Conservation (phyloP, 1,284 basidiomycete species). For the Ganoderma sp. region DNA sequence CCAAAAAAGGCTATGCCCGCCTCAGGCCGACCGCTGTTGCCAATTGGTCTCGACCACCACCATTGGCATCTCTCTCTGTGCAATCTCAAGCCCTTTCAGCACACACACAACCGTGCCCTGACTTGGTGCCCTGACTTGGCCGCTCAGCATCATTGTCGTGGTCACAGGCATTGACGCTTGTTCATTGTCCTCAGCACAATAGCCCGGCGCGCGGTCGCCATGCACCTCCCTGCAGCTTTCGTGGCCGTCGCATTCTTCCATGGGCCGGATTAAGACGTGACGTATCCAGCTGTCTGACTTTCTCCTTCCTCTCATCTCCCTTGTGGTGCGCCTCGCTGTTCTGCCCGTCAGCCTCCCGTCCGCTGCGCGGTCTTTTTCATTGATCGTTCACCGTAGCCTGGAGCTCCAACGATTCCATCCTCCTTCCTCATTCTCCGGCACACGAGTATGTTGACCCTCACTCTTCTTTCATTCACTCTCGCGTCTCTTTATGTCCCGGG, state of each 20-base stretch:
- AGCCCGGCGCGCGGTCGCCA: conserved; percentile 19
- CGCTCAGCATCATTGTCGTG: neutral
- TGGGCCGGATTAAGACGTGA: neutral
- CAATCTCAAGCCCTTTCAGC: too few species aligned
- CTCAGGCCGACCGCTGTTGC: neutral
- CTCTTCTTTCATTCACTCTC: conserved; percentile 14
- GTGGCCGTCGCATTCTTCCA: neutral
- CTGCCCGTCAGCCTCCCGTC: neutral
- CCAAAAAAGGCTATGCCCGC: conserved; percentile 6
- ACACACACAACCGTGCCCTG: neutral
- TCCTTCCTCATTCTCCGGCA: neutral
- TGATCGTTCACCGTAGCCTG: conserved; percentile 14
- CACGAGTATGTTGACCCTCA: conserved; percentile 2
- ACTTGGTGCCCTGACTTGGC: neutral
- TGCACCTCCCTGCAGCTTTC: conserved; percentile 1
- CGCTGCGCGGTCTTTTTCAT: neutral
- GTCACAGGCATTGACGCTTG: neutral
- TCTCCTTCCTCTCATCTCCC: neutral
- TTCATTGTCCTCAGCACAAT: conserved; percentile 25
- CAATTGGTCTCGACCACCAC: neutral
- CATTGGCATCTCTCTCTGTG: neutral
- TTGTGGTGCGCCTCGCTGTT: conserved; percentile 2
- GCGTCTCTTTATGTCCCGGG: neutral
- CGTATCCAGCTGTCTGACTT: neutral
- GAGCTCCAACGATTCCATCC: conserved; percentile 13